Percentiles rank a stretch among this genome's conserved stretches.
These are phyloP conservation scores for Trypanosomatidae sp. DNA, from an alignment of 208 protist species.

Conservation along the genomic window DNA sequence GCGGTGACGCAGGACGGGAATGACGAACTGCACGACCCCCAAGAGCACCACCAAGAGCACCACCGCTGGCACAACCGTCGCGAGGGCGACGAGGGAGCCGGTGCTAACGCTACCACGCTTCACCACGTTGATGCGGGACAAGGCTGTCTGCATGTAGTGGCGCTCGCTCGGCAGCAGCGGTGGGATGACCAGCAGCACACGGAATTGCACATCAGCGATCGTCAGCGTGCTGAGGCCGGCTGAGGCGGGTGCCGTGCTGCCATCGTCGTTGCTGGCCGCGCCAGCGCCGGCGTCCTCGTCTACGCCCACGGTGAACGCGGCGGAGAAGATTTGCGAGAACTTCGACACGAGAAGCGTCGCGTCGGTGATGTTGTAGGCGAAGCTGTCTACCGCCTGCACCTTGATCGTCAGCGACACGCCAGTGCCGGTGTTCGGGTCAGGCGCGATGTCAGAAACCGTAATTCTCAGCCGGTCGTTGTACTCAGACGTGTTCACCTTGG, in stretches of 20 bases:
- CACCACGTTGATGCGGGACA: background rate
- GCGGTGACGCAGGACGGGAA: too few relatives aligned
- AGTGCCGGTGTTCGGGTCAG: slow-evolving; percentile 5
- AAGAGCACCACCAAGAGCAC: too few relatives aligned
- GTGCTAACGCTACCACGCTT: too few relatives aligned
- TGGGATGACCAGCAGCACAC: slow-evolving; percentile 9
- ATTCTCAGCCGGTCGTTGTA: background rate
- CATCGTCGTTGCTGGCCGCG: too few relatives aligned
- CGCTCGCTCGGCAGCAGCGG: slow-evolving; percentile 17
- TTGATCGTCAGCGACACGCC: slow-evolving; percentile 13
- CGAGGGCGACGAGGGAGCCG: slow-evolving; percentile 1
- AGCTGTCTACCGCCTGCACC: slow-evolving; percentile 18
- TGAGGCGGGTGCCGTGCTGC: too few relatives aligned
- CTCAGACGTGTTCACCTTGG: background rate
- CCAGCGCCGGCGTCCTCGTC: too few relatives aligned
- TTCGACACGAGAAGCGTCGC: slow-evolving; percentile 4
- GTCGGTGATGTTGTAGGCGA: slow-evolving; percentile 28
- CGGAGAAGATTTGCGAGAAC: too few relatives aligned
- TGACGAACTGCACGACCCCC: too few relatives aligned
- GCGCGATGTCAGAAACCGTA: background rate
- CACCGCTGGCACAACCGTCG: too few relatives aligned
- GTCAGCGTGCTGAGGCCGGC: background rate
- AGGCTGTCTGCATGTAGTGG: background rate
- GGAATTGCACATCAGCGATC: slow-evolving; percentile 6
- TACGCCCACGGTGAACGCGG: too few relatives aligned